Evolutionary conservation across 1,284 basidiomycete species (phyloP), one percentile per base, ranked within the genome.

Genomic region (Ceratobasidium sp.): DNA sequence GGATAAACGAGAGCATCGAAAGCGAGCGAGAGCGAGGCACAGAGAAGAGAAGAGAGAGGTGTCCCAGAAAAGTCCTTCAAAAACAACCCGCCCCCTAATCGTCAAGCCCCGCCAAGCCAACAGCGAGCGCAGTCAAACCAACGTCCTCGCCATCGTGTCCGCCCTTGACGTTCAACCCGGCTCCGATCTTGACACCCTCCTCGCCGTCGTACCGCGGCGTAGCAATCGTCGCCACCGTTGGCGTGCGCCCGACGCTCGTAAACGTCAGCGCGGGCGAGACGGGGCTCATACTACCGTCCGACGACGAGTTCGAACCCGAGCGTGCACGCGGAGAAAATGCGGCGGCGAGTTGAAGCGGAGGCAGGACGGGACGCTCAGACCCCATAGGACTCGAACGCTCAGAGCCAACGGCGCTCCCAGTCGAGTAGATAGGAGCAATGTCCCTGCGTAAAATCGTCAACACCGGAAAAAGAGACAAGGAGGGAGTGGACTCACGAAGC

Each of bases 181-280:
- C 14, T 43, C 9, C 26, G 26, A 38, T 43, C 16, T 35, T 30
- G 26, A 28, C 38, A 16, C 57, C 57, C 38, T 43, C 43, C 16
- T 70, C 66, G 23, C 57, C 54, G 7, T 70, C 66, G 32, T 70
- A 43, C 26, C 66, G 66, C 6, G 66, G 66, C 4, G 66, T 70
- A 21, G 66, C 66, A 57, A 70, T 47, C 1, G 66, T 70, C 11
- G 54, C 43, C 66, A 70, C 46, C 1, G 66, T 70, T 1, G 66
- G 66, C 26, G 66, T 70, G 18, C 66, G 66, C 0, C 66, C 66
- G 6, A 26, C 38, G 46, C 66, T 70, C 23, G 66, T 58, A 70
- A 70, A 70, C 41, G 66, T 70, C 26, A 70, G 26, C 16, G 66
- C 66, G 11, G 66, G 66, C 41, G 66, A 70, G 6, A 58, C 66